Percentiles rank a stretch among this genome's conserved stretches.
phyloP scores from a whole-genome alignment of 164 flowering plant genomes.

The Buxus sempervirens region DNA sequence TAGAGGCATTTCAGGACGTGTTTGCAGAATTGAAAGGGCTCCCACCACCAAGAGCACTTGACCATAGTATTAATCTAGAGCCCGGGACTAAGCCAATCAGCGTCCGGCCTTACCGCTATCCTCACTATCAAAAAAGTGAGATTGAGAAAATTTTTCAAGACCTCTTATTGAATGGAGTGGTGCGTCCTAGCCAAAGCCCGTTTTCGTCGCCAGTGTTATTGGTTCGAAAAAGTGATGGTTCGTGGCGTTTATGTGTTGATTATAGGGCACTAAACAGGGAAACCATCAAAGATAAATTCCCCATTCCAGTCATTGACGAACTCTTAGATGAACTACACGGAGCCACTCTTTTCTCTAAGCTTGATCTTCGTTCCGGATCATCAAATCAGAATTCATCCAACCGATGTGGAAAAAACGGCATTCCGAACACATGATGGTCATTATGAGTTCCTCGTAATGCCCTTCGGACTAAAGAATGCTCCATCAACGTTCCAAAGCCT shows the following conservation, averaged over 20 bases:
- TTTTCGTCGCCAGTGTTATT: neutral
- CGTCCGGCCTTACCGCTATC: neutral
- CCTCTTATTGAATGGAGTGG: neutral
- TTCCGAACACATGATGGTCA: conserved; percentile 10
- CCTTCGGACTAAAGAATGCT: neutral
- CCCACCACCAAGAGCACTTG: neutral
- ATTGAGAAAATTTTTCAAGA: neutral
- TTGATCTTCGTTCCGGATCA: conserved; percentile 15
- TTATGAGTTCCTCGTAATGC: conserved; percentile 16
- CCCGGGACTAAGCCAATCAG: neutral
- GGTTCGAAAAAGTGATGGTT: neutral
- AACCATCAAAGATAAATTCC: conserved; percentile 5
- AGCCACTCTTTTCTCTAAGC: conserved; percentile 4
- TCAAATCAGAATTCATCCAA: conserved; percentile 1
- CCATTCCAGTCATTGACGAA: conserved; percentile 11
- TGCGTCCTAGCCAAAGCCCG: neutral
- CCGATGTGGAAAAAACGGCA: conserved; percentile 9
- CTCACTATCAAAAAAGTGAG: neutral
- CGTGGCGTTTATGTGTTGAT: neutral
- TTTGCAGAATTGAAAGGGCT: neutral
- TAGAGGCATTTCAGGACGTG: neutral
- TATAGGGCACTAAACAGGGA: neutral
- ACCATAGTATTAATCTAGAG: neutral
- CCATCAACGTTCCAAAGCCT: neutral
- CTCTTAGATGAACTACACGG: conserved; percentile 12